Base-by-base conservation (phyloP, 805 yeast genomes). In the Candida patagonica region DNA sequence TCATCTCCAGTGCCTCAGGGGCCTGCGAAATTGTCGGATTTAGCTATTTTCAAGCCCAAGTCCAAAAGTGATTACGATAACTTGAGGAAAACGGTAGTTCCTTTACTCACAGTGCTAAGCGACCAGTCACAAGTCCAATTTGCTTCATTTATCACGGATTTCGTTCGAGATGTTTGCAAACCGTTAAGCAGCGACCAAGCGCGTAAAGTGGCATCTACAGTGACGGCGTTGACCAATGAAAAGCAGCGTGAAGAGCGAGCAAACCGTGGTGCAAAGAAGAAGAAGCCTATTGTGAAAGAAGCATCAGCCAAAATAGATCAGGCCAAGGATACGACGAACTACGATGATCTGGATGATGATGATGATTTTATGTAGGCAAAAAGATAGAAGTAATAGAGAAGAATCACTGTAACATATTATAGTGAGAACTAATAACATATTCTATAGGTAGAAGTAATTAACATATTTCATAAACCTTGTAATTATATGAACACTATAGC, bases 221-320 rank as follows among this genome's bases (percentile, higher is more conserved):
- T 89, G 56, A 83, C 76, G 50, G 89, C 88, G 4, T 60, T 80
- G 41, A 68, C 81, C 46, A 87, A 81, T 54, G 94, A 87, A 42
- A 89, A 89, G 66, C 86, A 80, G 61, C 80, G 79, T 58, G 81
- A 80, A 41, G 97, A 89, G 66, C 84, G 96, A 69, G 83, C 76
- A 54, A 86, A 83, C 20, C 78, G 96, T 61, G 96, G 96, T 59
- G 37, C 20, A 4, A 94, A 95, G 63, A 87, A 88, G 74, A 81
- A 82, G 76, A 89, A 88, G 76, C 95, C 86, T 43, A 81, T 82
- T 63, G 80, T 84, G 42, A 72, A 76, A 42, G 74, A 70, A 50
- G 80, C 85, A 31, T 78, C 78, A 44, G 70, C 77, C 26, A 78
- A 76, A 67, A 73, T 76, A 60, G 80, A 76, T 54, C 73, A 65